Conservation (phyloP, 768 basidiomycete genomes). For the Gloeophyllum trabeum region DNA sequence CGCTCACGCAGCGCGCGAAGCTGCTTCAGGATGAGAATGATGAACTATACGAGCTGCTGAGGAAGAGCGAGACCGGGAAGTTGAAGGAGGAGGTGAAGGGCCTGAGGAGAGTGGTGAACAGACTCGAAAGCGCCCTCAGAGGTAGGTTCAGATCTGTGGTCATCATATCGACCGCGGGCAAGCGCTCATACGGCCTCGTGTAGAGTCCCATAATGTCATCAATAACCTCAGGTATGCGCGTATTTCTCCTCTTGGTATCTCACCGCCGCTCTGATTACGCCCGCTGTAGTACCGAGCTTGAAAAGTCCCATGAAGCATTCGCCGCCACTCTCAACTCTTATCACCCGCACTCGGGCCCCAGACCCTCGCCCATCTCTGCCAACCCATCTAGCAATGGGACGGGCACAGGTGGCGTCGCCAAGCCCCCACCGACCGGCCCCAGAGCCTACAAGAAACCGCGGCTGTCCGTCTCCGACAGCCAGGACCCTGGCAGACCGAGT, state of each 20-base stretch:
- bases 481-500: slow-evolving; percentile 21
- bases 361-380: slow-evolving; percentile 13
- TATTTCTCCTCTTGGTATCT: too few species aligned
- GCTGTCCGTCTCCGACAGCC: slow-evolving; percentile 37
- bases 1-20: slow-evolving; percentile 62
- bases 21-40: slow-evolving; percentile 82
- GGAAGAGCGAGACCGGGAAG: slow-evolving; percentile 65
- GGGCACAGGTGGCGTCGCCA: too few species aligned
- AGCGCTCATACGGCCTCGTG: neutral
- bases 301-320: slow-evolving; percentile 56
- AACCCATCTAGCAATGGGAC: slow-evolving; percentile 16
- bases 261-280: too few species aligned
- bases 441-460: slow-evolving; percentile 75
- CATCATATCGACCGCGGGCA: neutral
- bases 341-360: slow-evolving; percentile 16
- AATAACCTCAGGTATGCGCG: slow-evolving; percentile 7
- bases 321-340: slow-evolving; percentile 31
- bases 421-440: slow-evolving; percentile 66
- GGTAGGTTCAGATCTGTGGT: slow-evolving; percentile 49
- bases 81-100: slow-evolving; percentile 74
- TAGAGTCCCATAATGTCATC: slow-evolving; percentile 75
- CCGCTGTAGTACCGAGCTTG: slow-evolving; percentile 52
- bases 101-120: slow-evolving; percentile 52
- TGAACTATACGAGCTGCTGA: slow-evolving; percentile 69
- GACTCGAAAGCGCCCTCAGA: slow-evolving; percentile 66